phyloP scores from a whole-genome alignment of 2,329 filamentous ascomycete species.

The Verticillium isaacii region DNA sequence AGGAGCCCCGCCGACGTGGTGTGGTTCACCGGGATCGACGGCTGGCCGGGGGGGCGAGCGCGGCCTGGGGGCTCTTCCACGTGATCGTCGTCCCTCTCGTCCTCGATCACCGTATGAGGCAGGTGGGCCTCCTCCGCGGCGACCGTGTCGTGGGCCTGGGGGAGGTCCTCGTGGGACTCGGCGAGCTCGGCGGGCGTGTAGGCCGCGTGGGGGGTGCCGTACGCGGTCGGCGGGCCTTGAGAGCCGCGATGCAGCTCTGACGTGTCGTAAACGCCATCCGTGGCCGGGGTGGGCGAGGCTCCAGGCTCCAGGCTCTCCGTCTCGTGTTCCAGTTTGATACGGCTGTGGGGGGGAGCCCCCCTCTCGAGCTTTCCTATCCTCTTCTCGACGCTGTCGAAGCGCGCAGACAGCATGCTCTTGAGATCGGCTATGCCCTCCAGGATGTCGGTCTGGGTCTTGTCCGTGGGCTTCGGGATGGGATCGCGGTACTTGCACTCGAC shows the following conservation, averaged over 20 bases:
- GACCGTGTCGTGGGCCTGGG: background rate
- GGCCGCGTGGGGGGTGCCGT: slow-evolving; percentile 1
- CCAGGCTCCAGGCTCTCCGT: background rate
- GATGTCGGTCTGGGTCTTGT: slow-evolving; percentile 58
- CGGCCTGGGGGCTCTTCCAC: slow-evolving; percentile 45
- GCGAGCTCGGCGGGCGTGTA: background rate
- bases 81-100: slow-evolving; percentile 37
- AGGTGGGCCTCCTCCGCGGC: slow-evolving; percentile 7
- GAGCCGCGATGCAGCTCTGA: background rate
- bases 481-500: slow-evolving; percentile 85
- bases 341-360: background rate
- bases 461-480: slow-evolving; percentile 77
- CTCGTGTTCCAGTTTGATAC: slow-evolving; percentile 11
- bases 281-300: background rate
- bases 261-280: background rate
- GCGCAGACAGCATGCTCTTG: slow-evolving; percentile 12
- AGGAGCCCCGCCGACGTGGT: slow-evolving; percentile 85
- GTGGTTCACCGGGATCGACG: slow-evolving; percentile 77
- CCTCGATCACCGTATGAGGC: slow-evolving; percentile 26
- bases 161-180: background rate
- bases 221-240: background rate
- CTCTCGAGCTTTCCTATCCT: slow-evolving; percentile 4
- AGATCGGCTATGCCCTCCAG: slow-evolving; percentile 44
- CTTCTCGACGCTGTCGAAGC: slow-evolving; percentile 7
- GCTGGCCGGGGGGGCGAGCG: slow-evolving; percentile 51